A percentile compares a stretch with the other conserved stretches of the same genome.
phyloP scores from a whole-genome alignment of 192 early-diverging fungal genomes.

The Dissophora globulifera region DNA sequence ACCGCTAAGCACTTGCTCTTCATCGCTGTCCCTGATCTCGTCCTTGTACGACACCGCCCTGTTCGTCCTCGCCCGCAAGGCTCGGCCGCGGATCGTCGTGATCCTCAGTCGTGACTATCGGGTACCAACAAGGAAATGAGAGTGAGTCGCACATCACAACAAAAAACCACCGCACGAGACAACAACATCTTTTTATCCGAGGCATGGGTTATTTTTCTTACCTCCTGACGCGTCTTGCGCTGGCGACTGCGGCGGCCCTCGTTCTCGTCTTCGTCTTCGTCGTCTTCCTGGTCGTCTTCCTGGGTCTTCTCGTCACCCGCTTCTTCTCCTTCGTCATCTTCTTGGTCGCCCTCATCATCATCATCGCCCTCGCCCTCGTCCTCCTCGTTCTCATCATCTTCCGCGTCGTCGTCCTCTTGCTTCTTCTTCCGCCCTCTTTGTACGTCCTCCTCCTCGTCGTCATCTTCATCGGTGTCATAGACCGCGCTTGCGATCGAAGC shows the following conservation, averaged over 20 bases:
- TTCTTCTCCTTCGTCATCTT: conserved; percentile 37
- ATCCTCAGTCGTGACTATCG: conserved; percentile 6
- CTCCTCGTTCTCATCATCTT: conserved; percentile 32
- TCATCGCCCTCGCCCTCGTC: conserved; percentile 30
- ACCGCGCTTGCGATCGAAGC: conserved; percentile 20
- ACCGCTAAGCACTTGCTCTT: conserved; percentile 12
- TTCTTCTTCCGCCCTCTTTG: conserved; percentile 11
- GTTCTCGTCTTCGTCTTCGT: conserved; percentile 10
- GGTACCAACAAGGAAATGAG: not conserved
- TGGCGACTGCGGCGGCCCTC: conserved; percentile 16
- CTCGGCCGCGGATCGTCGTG: conserved; percentile 14
- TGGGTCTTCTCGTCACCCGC: conserved; percentile 32
- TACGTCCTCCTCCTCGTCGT: conserved; percentile 11
- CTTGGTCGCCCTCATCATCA: conserved; percentile 24
- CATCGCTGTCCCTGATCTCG: conserved; percentile 5
- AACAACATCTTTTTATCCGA: too few species aligned
- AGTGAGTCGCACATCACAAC: not conserved
- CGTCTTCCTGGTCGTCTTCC: conserved; percentile 8
- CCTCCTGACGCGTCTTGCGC: conserved; percentile 29
- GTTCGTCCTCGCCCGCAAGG: conserved; percentile 20
- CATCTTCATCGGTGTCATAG: conserved; percentile 29
- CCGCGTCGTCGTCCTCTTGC: conserved; percentile 22
- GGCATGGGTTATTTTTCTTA: not conserved
- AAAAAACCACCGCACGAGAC: not conserved
- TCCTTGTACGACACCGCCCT: conserved; percentile 19